These are phyloP conservation scores for Rosa persica DNA, from an alignment of 306 rosid genomes.

Conservation along the genomic window DNA sequence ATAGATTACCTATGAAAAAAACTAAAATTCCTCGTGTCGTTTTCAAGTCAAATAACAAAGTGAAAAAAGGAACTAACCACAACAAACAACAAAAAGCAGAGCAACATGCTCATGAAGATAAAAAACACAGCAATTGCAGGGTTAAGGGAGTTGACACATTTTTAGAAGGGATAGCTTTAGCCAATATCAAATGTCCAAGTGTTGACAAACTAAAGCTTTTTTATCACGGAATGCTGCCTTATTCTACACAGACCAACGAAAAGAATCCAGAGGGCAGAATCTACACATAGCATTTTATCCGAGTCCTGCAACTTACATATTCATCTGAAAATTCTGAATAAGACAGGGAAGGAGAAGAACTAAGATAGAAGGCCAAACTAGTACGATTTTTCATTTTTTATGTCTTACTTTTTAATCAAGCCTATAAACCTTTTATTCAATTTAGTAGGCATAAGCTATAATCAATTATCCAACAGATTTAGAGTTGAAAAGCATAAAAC, in stretches of 20 bases:
- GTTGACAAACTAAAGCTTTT: not conserved
- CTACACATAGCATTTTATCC: not conserved
- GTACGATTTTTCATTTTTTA: not conserved
- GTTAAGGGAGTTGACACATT: not conserved
- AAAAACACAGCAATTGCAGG: not conserved
- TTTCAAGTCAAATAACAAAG: not conserved
- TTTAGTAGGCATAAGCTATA: not conserved
- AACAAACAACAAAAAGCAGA: not conserved
- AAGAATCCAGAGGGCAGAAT: not conserved
- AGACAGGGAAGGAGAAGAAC: not conserved
- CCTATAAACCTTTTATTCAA: not conserved
- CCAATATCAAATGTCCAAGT: slow-evolving; percentile 3
- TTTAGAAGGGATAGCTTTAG: not conserved
- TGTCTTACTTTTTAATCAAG: not conserved
- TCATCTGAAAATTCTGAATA: not conserved
- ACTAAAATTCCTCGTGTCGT: not conserved
- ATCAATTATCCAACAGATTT: not conserved
- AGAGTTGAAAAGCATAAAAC: not conserved
- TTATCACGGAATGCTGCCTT: not conserved
- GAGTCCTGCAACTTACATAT: not conserved
- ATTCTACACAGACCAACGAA: not conserved
- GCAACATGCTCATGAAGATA: not conserved
- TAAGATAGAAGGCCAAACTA: not conserved
- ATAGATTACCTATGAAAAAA: not conserved
- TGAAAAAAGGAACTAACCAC: not conserved